Percentiles rank a stretch among this genome's conserved stretches.
phyloP scores from a whole-genome alignment of 1,284 basidiomycete genomes.

The Porogramme epimiltina region DNA sequence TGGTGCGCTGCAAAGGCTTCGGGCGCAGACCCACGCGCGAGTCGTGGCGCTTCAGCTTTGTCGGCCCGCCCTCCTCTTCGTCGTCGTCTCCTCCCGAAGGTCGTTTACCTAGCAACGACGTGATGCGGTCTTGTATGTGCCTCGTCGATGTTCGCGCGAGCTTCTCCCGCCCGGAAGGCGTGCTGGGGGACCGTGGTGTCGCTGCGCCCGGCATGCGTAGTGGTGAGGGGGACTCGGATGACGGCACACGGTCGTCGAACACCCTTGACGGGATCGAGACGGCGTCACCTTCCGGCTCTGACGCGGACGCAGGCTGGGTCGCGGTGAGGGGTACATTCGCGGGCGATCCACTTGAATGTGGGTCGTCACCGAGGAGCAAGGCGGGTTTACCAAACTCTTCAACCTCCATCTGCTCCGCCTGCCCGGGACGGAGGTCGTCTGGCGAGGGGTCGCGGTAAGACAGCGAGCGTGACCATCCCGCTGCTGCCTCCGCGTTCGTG shows the following conservation, averaged over 20 bases:
- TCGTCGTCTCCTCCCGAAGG: slow-evolving; percentile 42
- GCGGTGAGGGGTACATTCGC: background rate
- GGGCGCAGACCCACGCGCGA: slow-evolving; percentile 40
- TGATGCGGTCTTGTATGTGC: slow-evolving; percentile 64
- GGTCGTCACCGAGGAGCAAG: background rate
- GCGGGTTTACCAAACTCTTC: slow-evolving; percentile 1
- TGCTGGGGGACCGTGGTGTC: background rate
- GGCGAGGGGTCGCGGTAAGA: slow-evolving; percentile 18
- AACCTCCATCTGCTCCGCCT: slow-evolving; percentile 10
- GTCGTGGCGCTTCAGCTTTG: slow-evolving; percentile 13
- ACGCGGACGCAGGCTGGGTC: background rate
- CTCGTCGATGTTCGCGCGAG: slow-evolving; percentile 45
- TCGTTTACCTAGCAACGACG: slow-evolving; percentile 67
- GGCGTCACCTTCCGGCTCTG: background rate
- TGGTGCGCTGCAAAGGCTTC: slow-evolving; percentile 43
- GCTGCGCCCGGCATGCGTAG: slow-evolving; percentile 44
- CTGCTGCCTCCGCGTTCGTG: slow-evolving; percentile 28
- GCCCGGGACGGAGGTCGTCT: background rate
- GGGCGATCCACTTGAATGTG: background rate
- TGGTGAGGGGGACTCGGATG: slow-evolving; percentile 48
- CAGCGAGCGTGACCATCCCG: background rate
- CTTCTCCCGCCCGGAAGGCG: slow-evolving; percentile 27
- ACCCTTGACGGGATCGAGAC: slow-evolving; percentile 13
- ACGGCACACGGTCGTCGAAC: slow-evolving; percentile 46
- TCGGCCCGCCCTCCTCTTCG: slow-evolving; percentile 16